These are phyloP conservation scores for Teunomyces kruisii DNA, from an alignment of 805 yeast species.

Conservation along the genomic window DNA sequence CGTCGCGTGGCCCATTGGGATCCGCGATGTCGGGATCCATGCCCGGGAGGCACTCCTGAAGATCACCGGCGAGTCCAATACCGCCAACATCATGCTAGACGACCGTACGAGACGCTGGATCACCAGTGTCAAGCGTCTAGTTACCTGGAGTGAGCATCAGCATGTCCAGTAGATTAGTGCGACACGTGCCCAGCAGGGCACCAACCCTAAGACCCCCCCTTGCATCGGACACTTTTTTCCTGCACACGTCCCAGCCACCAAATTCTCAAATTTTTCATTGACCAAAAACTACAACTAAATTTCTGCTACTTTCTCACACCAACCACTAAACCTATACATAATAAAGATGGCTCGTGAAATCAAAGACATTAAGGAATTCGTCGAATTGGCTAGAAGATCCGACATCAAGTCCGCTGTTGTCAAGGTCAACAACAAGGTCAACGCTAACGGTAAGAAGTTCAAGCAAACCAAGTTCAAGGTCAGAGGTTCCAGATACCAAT, in stretches of 20 bases:
- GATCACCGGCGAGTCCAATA: conserved; percentile 47
- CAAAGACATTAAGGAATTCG: conserved; percentile 95
- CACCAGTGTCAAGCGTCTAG: conserved; percentile 66
- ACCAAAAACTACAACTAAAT: conserved; percentile 14
- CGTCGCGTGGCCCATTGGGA: conserved; percentile 92
- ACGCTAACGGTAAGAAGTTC: conserved; percentile 78
- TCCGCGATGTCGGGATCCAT: conserved; percentile 76
- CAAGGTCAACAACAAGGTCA: conserved; percentile 86
- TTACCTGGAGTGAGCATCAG: conserved; percentile 47
- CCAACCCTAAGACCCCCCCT: not conserved
- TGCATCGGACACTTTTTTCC: not conserved
- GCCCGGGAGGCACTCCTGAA: conserved; percentile 63
- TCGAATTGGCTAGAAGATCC: conserved; percentile 93
- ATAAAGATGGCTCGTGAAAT: conserved; percentile 51
- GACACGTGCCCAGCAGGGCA: not conserved
- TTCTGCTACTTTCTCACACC: conserved; percentile 4
- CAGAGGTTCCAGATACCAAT: conserved; percentile 91
- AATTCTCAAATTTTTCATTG: conserved; percentile 5
- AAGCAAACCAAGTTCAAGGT: conserved; percentile 98
- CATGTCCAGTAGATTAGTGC: not conserved
- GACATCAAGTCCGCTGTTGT: conserved; percentile 92
- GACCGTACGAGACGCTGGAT: conserved; percentile 78
- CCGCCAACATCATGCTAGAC: conserved; percentile 76
- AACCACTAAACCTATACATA: conserved; percentile 3
- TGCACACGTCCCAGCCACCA: not conserved